These are phyloP conservation scores for Xylaria sp. DNA, from an alignment of 2,329 filamentous ascomycete genomes.

Conservation along the genomic window DNA sequence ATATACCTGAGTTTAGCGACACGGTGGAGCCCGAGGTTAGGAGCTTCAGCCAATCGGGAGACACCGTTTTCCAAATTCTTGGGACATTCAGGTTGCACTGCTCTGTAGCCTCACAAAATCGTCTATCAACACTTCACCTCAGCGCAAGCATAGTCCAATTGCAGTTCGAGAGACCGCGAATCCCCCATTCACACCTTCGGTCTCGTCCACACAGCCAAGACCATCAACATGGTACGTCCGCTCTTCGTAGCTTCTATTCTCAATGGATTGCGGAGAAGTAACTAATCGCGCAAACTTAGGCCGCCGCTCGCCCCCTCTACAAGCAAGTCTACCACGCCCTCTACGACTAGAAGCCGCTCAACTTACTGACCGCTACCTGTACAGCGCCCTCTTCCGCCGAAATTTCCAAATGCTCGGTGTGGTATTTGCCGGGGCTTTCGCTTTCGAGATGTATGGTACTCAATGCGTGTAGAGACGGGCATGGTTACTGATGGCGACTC, in stretches of 20 bases:
- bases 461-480: slow-evolving; percentile 18
- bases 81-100: slow-evolving; percentile 18
- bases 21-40: slow-evolving; percentile 31
- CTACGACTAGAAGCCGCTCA: slow-evolving; percentile 20
- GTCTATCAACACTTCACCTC: slow-evolving; percentile 21
- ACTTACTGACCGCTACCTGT: slow-evolving; percentile 43
- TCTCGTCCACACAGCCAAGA: slow-evolving; percentile 19
- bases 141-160: slow-evolving; percentile 25
- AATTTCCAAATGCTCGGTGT: slow-evolving; percentile 89
- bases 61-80: slow-evolving; percentile 43
- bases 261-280: slow-evolving; percentile 13
- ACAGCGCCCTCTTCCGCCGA: slow-evolving; percentile 83
- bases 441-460: slow-evolving; percentile 84
- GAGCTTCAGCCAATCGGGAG: slow-evolving; percentile 53
- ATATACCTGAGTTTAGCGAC: not conserved
- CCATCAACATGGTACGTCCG: slow-evolving; percentile 65
- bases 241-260: slow-evolving; percentile 11
- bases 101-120: slow-evolving; percentile 39
- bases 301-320: slow-evolving; percentile 64
- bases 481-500: slow-evolving; percentile 50
- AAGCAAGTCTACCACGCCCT: slow-evolving; percentile 59
- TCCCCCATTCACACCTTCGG: slow-evolving; percentile 16
- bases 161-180: slow-evolving; percentile 25
- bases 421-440: slow-evolving; percentile 90
- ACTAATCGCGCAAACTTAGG: slow-evolving; percentile 53